These are phyloP conservation scores for Staphylotrichum longicolle DNA, from an alignment of 495 filamentous ascomycete genomes.

Conservation along the genomic window DNA sequence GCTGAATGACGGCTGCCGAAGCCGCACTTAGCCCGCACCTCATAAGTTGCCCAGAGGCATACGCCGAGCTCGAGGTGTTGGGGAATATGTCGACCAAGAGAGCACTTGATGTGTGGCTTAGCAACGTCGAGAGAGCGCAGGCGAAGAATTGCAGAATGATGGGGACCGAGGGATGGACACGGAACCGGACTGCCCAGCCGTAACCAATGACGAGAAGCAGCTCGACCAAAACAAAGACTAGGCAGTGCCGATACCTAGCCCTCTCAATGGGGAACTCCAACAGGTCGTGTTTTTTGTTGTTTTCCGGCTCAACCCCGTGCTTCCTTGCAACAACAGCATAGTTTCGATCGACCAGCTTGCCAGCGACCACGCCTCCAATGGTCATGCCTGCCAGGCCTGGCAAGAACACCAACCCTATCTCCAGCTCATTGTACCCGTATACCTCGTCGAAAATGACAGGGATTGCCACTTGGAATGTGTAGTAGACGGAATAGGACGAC, in stretches of 20 bases:
- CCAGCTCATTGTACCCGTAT: background rate
- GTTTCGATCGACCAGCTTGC: background rate
- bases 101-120: background rate
- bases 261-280: background rate
- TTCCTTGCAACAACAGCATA: background rate
- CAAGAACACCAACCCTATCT: background rate
- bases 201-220: background rate
- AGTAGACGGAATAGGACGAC: slow-evolving; percentile 5
- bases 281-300: background rate
- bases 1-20: slow-evolving; percentile 2
- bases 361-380: background rate
- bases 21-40: slow-evolving; percentile 5
- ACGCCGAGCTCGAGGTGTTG: slow-evolving; percentile 2
- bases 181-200: background rate
- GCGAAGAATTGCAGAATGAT: slow-evolving; percentile 4
- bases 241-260: background rate
- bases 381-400: background rate
- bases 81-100: slow-evolving; percentile 13
- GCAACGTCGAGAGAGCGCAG: background rate
- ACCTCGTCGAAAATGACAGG: slow-evolving; percentile 2
- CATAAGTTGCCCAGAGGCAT: slow-evolving; percentile 6
- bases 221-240: background rate
- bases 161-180: background rate
- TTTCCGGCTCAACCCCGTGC: background rate
- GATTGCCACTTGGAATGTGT: background rate